Evolutionary conservation across 345 rosid species (phyloP).

Genomic region (Salix arbutifolia): DNA sequence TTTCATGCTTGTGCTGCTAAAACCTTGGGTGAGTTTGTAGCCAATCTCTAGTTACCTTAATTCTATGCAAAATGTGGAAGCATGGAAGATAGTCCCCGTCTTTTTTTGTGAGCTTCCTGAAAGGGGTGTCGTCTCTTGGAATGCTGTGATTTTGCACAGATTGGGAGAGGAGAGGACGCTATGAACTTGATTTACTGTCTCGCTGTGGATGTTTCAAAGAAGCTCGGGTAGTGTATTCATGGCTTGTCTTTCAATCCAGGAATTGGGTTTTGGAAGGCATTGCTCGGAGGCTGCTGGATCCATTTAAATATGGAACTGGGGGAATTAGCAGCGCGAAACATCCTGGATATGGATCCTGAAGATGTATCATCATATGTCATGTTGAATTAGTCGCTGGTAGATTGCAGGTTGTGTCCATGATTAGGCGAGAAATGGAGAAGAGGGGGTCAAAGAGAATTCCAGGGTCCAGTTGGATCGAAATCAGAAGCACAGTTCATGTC

Average conservation of each 20-base stretch:
- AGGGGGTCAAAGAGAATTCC: constrained; percentile 54
- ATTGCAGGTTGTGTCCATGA: constrained; percentile 51
- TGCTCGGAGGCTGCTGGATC: constrained; percentile 79
- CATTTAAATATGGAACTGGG: constrained; percentile 55
- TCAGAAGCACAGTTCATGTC: constrained; percentile 46
- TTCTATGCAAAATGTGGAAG: constrained; percentile 79
- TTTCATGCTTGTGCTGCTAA: constrained; percentile 67
- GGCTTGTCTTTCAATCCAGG: constrained; percentile 66
- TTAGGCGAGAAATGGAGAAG: constrained; percentile 58
- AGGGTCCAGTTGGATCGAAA: constrained; percentile 81
- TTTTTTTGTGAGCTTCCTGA: constrained; percentile 45
- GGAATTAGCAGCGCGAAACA: constrained; percentile 47
- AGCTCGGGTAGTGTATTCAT: constrained; percentile 46
- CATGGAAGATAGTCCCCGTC: constrained; percentile 59
- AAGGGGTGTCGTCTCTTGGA: constrained; percentile 57
- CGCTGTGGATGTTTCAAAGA: constrained; percentile 59
- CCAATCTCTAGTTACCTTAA: constrained; percentile 68
- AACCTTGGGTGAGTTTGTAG: constrained; percentile 46
- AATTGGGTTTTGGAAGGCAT: constrained; percentile 83
- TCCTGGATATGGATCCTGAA: constrained; percentile 58
- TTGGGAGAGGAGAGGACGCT: constrained; percentile 72
- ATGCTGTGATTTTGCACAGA: constrained; percentile 72
- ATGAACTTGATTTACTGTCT: constrained; percentile 56
- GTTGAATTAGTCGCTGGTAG: constrained; percentile 63
- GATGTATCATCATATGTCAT: constrained; percentile 77